Evolutionary conservation across 2,329 filamentous ascomycete species (phyloP).

Genomic region (Nemania serpens): DNA sequence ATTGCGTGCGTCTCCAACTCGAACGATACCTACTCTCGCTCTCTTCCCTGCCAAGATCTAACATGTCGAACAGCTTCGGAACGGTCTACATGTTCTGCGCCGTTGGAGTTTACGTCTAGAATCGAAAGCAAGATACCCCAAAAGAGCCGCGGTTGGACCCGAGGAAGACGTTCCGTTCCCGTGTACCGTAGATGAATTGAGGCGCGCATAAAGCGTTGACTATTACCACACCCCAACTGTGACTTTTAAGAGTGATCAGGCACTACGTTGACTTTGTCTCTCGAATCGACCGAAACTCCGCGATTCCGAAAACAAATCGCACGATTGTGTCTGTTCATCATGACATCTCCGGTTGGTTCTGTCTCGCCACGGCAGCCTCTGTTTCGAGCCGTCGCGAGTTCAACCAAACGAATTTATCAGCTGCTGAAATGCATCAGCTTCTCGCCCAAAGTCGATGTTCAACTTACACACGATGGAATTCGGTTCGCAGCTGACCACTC

Average conservation of each 20-base stretch:
- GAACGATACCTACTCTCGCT: constrained; percentile 13
- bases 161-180: constrained; percentile 35
- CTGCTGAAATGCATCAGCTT: constrained; percentile 63
- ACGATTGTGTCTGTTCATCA: constrained; percentile 21
- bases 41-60: constrained; percentile 23
- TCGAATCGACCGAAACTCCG: constrained; percentile 2
- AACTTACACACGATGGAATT: constrained; percentile 83
- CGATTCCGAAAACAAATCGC: background rate
- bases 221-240: constrained; percentile 21
- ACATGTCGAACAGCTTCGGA: constrained; percentile 69
- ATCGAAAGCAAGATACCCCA: constrained; percentile 48
- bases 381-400: constrained; percentile 77
- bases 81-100: constrained; percentile 99
- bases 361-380: constrained; percentile 51
- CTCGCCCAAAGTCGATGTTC: constrained; percentile 63
- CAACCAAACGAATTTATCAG: constrained; percentile 74
- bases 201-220: constrained; percentile 38
- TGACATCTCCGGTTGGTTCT: constrained; percentile 33
- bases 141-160: constrained; percentile 32
- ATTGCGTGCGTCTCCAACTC: constrained; percentile 71
- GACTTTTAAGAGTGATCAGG: constrained; percentile 31
- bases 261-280: constrained; percentile 13
- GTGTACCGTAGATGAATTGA: constrained; percentile 50
- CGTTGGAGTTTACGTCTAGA: constrained; percentile 94
- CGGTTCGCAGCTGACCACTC: constrained; percentile 88